Percentiles rank a stretch among this genome's conserved stretches.
These are phyloP conservation scores for Ceriops tagal DNA, from an alignment of 345 rosid species.

Conservation along the genomic window DNA sequence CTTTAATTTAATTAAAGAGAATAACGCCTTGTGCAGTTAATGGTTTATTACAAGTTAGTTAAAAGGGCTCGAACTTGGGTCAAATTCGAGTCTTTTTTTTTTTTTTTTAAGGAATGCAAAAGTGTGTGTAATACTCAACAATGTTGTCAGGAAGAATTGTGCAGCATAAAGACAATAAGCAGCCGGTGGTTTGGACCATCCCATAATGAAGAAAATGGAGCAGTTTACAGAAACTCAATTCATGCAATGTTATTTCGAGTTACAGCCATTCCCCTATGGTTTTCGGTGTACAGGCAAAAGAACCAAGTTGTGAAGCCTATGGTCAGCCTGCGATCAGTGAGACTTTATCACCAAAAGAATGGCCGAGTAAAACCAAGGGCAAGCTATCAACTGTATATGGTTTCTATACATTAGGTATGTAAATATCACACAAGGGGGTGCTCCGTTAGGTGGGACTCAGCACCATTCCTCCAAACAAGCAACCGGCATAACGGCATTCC, in stretches of 20 bases:
- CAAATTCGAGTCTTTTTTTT: too few species aligned
- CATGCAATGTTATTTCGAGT: slow-evolving; percentile 1
- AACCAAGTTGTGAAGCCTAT: neutral
- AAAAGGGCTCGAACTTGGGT: too few species aligned
- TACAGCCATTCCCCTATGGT: slow-evolving; percentile 18
- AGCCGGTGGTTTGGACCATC: too few species aligned
- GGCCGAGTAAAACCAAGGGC: neutral
- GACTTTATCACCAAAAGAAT: slow-evolving; percentile 17
- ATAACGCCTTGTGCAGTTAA: too few species aligned
- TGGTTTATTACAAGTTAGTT: too few species aligned
- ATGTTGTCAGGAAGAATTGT: too few species aligned
- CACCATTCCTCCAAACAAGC: neutral
- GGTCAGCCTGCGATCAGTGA: neutral
- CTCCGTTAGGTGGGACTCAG: slow-evolving; percentile 6
- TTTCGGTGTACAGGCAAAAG: slow-evolving; percentile 29
- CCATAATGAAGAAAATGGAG: too few species aligned
- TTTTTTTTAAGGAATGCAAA: too few species aligned
- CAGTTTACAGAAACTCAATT: neutral
- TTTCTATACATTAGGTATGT: slow-evolving; percentile 20
- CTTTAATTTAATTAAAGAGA: too few species aligned
- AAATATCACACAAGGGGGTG: slow-evolving; percentile 27
- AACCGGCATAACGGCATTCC: neutral
- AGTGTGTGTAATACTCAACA: too few species aligned
- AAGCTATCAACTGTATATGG: slow-evolving; percentile 17
- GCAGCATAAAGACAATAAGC: too few species aligned